phyloP scores from a whole-genome alignment of 2,329 filamentous ascomycete genomes.

The Mycosphaerella sp. region DNA sequence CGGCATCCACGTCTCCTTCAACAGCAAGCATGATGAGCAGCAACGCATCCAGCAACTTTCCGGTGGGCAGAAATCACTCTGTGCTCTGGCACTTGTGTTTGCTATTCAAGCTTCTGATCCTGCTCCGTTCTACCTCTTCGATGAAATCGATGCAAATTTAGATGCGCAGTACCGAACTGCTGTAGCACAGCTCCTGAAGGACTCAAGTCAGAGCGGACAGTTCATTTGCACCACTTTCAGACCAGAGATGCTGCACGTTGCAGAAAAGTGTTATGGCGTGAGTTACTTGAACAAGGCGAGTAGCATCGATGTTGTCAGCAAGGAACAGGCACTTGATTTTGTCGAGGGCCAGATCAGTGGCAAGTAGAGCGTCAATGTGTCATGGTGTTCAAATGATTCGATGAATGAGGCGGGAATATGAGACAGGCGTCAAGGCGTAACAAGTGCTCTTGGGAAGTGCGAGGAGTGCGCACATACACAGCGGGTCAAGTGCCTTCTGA shows the following conservation, averaged over 20 bases:
- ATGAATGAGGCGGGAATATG: too few relatives aligned
- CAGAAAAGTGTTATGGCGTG: constrained; percentile 97
- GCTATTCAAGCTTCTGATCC: constrained; percentile 98
- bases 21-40: constrained; percentile 96
- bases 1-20: constrained; percentile 96
- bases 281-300: constrained; percentile 89
- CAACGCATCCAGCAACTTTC: constrained; percentile 96
- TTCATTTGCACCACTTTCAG: constrained; percentile 99
- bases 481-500: too few relatives aligned
- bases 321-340: constrained; percentile 84
- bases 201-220: constrained; percentile 52
- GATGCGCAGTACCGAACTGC: constrained; percentile 97
- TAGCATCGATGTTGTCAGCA: constrained; percentile 81
- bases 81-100: constrained; percentile 94
- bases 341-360: constrained; percentile 69
- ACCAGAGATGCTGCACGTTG: constrained; percentile 90
- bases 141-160: constrained; percentile 97
- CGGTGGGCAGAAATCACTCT: constrained; percentile 92
- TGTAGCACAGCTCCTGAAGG: constrained; percentile 79
- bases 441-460: too few relatives aligned
- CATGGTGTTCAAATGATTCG: too few relatives aligned
- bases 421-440: too few relatives aligned
- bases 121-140: constrained; percentile 97
- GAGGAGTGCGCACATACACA: too few relatives aligned
- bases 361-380: constrained; percentile 8